These are phyloP conservation scores for Cryptococcus wingfieldii DNA, from an alignment of 1,284 basidiomycete genomes.

Conservation along the genomic window DNA sequence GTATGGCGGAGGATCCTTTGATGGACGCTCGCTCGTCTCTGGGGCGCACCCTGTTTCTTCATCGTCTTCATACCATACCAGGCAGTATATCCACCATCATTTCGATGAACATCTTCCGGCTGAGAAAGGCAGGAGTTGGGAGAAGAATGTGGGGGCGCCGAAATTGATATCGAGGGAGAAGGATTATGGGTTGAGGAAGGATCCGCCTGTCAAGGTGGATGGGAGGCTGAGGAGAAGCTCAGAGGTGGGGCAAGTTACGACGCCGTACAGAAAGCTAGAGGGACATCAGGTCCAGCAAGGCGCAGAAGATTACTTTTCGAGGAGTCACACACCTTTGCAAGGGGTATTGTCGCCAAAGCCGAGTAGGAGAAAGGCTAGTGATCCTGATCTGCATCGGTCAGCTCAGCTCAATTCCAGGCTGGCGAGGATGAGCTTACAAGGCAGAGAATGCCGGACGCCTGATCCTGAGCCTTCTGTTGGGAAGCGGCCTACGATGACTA, in stretches of 20 bases:
- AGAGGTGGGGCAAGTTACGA: background rate
- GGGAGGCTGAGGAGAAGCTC: background rate
- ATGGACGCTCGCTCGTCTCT: background rate
- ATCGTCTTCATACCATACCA: background rate
- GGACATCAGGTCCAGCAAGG: no score
- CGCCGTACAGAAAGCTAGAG: constrained; percentile 9
- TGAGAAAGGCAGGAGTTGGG: constrained; percentile 10
- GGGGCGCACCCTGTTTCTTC: background rate
- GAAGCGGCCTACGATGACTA: background rate
- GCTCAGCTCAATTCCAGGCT: constrained; percentile 12
- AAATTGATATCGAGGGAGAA: constrained; percentile 9
- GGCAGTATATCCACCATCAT: background rate
- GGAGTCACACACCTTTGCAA: background rate
- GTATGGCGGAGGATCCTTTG: background rate
- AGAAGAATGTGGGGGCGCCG: constrained; percentile 12
- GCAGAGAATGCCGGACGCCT: constrained; percentile 3
- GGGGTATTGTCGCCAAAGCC: constrained; percentile 1
- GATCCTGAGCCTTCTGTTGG: constrained; percentile 3
- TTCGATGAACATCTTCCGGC: background rate
- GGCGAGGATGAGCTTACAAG: constrained; percentile 11
- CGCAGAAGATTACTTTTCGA: no score
- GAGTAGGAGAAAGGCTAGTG: background rate
- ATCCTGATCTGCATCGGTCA: constrained; percentile 6
- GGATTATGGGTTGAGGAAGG: constrained; percentile 2
- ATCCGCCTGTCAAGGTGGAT: background rate